phyloP scores from a whole-genome alignment of 2,329 filamentous ascomycete species.

The Trichophyton verrucosum region DNA sequence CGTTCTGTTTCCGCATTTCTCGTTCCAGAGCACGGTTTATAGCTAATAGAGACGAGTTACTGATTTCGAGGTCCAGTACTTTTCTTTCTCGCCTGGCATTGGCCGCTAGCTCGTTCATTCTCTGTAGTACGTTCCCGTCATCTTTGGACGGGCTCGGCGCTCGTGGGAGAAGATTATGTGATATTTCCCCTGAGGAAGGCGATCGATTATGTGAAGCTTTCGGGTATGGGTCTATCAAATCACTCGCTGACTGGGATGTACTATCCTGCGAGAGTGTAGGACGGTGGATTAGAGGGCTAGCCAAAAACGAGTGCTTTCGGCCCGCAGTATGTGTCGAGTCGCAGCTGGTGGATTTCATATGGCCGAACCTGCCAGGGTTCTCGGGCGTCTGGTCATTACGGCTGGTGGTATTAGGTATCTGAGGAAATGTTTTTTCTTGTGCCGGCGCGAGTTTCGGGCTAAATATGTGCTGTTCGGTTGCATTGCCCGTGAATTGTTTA shows the following conservation, averaged over 20 bases:
- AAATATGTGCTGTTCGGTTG: conserved; percentile 15
- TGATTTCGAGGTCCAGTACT: conserved; percentile 91
- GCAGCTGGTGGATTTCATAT: conserved; percentile 14
- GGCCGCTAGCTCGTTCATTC: conserved; percentile 64
- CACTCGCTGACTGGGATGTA: not conserved
- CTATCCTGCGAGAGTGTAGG: not conserved
- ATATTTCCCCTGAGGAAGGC: conserved; percentile 9
- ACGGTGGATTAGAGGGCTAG: conserved; percentile 6
- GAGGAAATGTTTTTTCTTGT: conserved; percentile 1
- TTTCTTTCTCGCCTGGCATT: conserved; percentile 86
- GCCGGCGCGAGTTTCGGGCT: conserved; percentile 15
- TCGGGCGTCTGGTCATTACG: not conserved
- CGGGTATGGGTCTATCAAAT: conserved; percentile 2
- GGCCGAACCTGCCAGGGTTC: conserved; percentile 2
- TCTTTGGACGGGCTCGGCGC: conserved; percentile 11
- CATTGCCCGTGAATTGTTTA: conserved; percentile 20
- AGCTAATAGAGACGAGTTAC: conserved; percentile 83
- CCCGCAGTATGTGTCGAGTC: conserved; percentile 11
- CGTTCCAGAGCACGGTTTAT: conserved; percentile 90
- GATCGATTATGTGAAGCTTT: conserved; percentile 6
- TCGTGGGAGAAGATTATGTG: conserved; percentile 6
- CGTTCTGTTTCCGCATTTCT: conserved; percentile 80
- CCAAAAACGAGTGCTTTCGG: conserved; percentile 4
- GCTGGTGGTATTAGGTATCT: not conserved
- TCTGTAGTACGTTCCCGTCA: conserved; percentile 8